Percentiles rank a stretch among this genome's conserved stretches.
Evolutionary conservation across 257 asterid genomes (phyloP).

Genomic region (Penstemon davidsonii): DNA sequence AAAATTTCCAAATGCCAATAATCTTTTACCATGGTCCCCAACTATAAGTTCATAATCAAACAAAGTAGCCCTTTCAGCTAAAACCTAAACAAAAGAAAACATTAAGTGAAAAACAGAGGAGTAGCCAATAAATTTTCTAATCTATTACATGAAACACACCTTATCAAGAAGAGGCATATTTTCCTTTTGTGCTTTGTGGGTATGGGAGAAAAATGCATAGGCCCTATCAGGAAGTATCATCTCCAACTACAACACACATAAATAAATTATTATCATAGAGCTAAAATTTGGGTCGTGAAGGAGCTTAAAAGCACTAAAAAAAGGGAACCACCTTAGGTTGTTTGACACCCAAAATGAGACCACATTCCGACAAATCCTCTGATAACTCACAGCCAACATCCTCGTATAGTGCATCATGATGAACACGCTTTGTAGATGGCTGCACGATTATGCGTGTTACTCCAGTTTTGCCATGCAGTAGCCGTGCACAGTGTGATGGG

Average conservation of each 20-base stretch:
- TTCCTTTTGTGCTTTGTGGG: constrained; percentile 94
- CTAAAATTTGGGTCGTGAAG: not conserved
- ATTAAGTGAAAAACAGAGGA: constrained; percentile 14
- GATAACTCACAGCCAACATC: constrained; percentile 95
- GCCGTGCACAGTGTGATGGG: constrained; percentile 88
- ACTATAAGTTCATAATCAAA: constrained; percentile 93
- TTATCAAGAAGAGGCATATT: constrained; percentile 97
- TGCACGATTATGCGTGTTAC: constrained; percentile 81
- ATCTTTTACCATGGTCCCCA: constrained; percentile 81
- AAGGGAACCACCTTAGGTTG: constrained; percentile 70
- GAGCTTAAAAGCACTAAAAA: not conserved
- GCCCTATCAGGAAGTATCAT: constrained; percentile 90
- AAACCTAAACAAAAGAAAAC: constrained; percentile 44
- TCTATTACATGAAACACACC: constrained; percentile 42
- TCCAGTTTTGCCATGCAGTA: constrained; percentile 77
- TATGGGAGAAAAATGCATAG: constrained; percentile 91
- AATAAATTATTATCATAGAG: not conserved
- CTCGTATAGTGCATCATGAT: constrained; percentile 89
- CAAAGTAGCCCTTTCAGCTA: constrained; percentile 76
- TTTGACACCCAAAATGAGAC: constrained; percentile 85
- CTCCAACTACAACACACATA: constrained; percentile 64
- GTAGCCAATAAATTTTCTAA: not conserved
- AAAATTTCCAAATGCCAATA: constrained; percentile 87
- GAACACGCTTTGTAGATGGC: constrained; percentile 91
- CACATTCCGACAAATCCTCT: constrained; percentile 84